phyloP scores from a whole-genome alignment of 805 yeast species.

The Blastobotrys chiropterorum region DNA sequence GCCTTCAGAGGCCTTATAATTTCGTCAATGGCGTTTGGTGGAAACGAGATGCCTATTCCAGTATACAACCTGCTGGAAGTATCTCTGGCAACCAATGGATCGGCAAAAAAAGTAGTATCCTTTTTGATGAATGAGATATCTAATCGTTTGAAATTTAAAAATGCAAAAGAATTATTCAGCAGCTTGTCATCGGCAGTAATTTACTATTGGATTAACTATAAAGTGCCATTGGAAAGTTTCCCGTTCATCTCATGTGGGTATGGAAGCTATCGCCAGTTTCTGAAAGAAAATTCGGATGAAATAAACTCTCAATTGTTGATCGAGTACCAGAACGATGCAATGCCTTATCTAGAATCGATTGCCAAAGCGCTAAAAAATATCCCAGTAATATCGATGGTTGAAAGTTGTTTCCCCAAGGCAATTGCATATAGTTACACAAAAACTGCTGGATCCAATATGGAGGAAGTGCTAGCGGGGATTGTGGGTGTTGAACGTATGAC shows the following conservation, averaged over 20 bases:
- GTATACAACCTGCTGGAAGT: background rate
- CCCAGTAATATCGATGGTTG: background rate
- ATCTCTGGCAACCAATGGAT: background rate
- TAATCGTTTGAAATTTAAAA: background rate
- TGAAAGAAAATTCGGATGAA: conserved; percentile 4
- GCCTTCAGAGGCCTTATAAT: background rate
- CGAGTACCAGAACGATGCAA: background rate
- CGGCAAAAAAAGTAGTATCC: background rate
- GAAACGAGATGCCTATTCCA: background rate
- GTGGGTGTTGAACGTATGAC: background rate
- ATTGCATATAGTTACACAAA: conserved; percentile 5
- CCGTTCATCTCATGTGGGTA: conserved; percentile 15
- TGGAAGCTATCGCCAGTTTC: conserved; percentile 9
- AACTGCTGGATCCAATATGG: background rate
- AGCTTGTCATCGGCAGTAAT: conserved; percentile 9
- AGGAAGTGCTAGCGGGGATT: background rate
- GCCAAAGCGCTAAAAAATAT: background rate
- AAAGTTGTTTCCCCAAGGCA: background rate
- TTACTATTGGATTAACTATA: conserved; percentile 8
- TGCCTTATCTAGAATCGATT: background rate
- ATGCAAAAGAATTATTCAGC: conserved; percentile 10
- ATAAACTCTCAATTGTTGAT: conserved; percentile 1
- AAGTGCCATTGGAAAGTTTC: conserved; percentile 1
- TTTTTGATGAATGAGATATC: background rate
- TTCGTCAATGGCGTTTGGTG: background rate